Evolutionary conservation across 768 basidiomycete species (phyloP), one percentile per base, ranked within the genome.

Genomic region (Mycena chlorophos): DNA sequence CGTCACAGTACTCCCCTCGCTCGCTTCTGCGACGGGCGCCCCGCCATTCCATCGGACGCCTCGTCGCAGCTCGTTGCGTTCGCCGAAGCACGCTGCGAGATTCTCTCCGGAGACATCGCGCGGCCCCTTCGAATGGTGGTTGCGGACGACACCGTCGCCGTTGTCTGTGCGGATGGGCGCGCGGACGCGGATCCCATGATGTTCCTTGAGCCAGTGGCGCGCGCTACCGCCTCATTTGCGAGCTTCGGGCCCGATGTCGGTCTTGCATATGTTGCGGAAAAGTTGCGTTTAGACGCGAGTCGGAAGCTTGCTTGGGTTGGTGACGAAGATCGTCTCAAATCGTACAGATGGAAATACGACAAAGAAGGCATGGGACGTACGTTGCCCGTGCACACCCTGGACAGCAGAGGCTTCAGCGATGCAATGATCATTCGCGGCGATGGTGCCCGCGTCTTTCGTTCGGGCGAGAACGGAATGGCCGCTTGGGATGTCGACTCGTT

Each of bases 401-500:
- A 26, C 2, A 62, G 62, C 4, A 14, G 29, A 26, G 29, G 23
- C 3, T 50, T 54, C 30, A 12, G n/a, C 4, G 69, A 69, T 3
- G 65, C 68, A 5, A 55, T 73, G 6, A 48, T 58, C 3, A 25
- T 70, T 13, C 58, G 69, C 12, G 51, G 62, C 1, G 49, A 57
- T 19, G 69, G 67, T 1, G 26, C 42, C 8, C 28, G 55, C 5
- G 17, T 72, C 30, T n/a, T 66, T 5, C 68, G 69, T 10, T 65
- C 69, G 0, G 70, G 70, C 0, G 60, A 47, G 26, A 68, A 68
- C 23, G 48, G 56, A 5, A 61, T 64, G 8, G 61, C 57, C 2
- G 27, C 66, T 1, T 73, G 72, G 72, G 61, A 65, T 37, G 23
- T 70, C 25, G 62, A 65, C n/a, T 23, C 6, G 2, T 57, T 68